Percentiles rank a stretch among this genome's conserved stretches.
These are phyloP conservation scores for Thalassiosira mediterranea DNA, from an alignment of 352 stramenopile genomes.

Conservation along the genomic window DNA sequence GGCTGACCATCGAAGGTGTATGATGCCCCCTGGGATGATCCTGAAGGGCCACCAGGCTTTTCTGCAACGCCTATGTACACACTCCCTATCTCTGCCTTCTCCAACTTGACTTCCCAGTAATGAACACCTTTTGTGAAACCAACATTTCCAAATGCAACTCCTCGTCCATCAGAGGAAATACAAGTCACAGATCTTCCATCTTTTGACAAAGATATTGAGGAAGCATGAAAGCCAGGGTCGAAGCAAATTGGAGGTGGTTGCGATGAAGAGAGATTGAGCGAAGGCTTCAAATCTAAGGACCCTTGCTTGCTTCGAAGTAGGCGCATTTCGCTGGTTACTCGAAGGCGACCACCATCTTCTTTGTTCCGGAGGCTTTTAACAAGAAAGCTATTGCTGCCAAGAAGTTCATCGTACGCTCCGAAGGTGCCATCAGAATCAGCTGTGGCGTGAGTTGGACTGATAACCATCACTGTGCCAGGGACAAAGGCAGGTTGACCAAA, in stretches of 20 bases:
- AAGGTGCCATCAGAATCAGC: slow-evolving; percentile 24
- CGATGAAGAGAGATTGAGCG: slow-evolving; percentile 30
- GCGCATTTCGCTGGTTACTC: slow-evolving; percentile 74
- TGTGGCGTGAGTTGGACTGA: slow-evolving; percentile 51
- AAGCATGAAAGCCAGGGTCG: slow-evolving; percentile 75
- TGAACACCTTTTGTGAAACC: slow-evolving; percentile 91
- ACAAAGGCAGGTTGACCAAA: slow-evolving; percentile 83
- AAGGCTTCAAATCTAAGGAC: slow-evolving; percentile 12
- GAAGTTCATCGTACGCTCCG: slow-evolving; percentile 72
- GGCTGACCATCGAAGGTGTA: slow-evolving; percentile 58
- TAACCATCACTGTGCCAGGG: slow-evolving; percentile 60
- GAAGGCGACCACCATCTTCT: slow-evolving; percentile 57
- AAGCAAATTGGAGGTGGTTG: slow-evolving; percentile 75
- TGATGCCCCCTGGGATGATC: slow-evolving; percentile 41
- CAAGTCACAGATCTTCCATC: slow-evolving; percentile 79
- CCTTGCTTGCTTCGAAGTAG: slow-evolving; percentile 44
- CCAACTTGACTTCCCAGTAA: slow-evolving; percentile 97
- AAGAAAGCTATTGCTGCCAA: slow-evolving; percentile 66
- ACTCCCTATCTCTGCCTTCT: slow-evolving; percentile 96
- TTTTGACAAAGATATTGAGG: slow-evolving; percentile 74
- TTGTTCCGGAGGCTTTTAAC: slow-evolving; percentile 68
- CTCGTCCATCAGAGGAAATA: slow-evolving; percentile 70
- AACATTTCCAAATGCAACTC: slow-evolving; percentile 75
- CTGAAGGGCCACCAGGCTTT: slow-evolving; percentile 63
- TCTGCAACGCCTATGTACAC: slow-evolving; percentile 97